Evolutionary conservation across 495 filamentous ascomycete genomes (phyloP).

Genomic region (Aspergillus indologenus): DNA sequence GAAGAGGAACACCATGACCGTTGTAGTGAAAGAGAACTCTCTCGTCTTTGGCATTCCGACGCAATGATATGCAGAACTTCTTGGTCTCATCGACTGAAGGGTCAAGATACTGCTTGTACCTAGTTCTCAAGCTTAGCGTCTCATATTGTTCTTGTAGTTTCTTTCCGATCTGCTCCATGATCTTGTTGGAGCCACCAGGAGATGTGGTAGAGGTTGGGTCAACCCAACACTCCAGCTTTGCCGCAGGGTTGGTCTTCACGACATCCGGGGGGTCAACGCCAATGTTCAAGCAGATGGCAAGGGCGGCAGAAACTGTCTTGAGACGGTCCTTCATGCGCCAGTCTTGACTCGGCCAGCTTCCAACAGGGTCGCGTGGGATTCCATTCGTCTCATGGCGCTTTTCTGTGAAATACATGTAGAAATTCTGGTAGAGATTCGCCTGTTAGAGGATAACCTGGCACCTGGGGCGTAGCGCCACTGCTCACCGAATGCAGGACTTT

Average conservation of each 20-base stretch:
- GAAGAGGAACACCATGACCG: conserved; percentile 95
- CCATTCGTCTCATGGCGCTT: conserved; percentile 97
- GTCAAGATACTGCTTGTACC: conserved; percentile 95
- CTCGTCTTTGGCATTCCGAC: conserved; percentile 92
- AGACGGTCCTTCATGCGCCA: conserved; percentile 96
- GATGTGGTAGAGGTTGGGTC: conserved; percentile 72
- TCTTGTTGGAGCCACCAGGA: conserved; percentile 65
- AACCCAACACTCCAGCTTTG: conserved; percentile 95
- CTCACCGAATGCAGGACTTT: conserved; percentile 57
- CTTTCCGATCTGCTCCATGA: conserved; percentile 93
- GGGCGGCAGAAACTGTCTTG: conserved; percentile 92
- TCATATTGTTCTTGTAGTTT: conserved; percentile 94
- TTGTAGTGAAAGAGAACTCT: conserved; percentile 97
- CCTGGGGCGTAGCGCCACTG: background rate
- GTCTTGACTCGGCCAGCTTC: conserved; percentile 68
- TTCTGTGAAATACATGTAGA: conserved; percentile 99
- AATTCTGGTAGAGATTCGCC: conserved; percentile 41
- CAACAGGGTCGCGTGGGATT: conserved; percentile 67
- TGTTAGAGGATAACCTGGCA: background rate
- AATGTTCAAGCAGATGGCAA: conserved; percentile 94
- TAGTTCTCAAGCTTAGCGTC: conserved; percentile 84
- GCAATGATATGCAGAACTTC: conserved; percentile 85
- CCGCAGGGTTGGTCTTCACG: conserved; percentile 86
- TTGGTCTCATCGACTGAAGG: conserved; percentile 96
- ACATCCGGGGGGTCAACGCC: conserved; percentile 97